Conservation (phyloP, 192 early-diverging fungal species). For the Polychytrium aggregatum region DNA sequence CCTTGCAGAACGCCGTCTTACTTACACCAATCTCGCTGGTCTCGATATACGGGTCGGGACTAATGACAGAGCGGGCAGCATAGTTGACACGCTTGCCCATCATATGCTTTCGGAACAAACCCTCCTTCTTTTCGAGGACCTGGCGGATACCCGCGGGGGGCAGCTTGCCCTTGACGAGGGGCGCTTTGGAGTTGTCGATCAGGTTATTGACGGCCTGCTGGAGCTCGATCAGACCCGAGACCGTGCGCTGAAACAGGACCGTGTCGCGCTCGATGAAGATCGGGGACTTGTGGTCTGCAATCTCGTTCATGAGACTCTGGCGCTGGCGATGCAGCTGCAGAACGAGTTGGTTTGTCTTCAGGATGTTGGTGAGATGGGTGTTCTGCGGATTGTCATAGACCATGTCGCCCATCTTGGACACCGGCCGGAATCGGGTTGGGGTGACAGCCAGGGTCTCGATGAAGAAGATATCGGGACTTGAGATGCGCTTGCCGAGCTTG, state of each 20-base stretch:
- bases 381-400: slow-evolving; percentile 94
- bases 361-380: slow-evolving; percentile 68
- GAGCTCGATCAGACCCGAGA: slow-evolving; percentile 63
- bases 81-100: slow-evolving; percentile 99
- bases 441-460: slow-evolving; percentile 81
- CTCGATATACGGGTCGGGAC: slow-evolving; percentile 95
- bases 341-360: slow-evolving; percentile 65
- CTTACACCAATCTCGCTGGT: slow-evolving; percentile 81
- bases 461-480: slow-evolving; percentile 76
- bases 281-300: slow-evolving; percentile 16
- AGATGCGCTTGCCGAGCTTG: slow-evolving; percentile 22
- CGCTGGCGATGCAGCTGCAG: slow-evolving; percentile 27
- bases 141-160: slow-evolving; percentile 89
- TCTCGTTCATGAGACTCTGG: slow-evolving; percentile 27
- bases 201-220: slow-evolving; percentile 86
- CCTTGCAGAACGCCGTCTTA: no score
- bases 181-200: slow-evolving; percentile 86
- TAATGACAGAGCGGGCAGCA: slow-evolving; percentile 94
- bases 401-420: slow-evolving; percentile 80
- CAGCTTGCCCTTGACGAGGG: slow-evolving; percentile 49
- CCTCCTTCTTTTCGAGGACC: slow-evolving; percentile 97
- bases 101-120: slow-evolving; percentile 98
- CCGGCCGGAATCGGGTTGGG: slow-evolving; percentile 88
- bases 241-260: slow-evolving; percentile 26
- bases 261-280: slow-evolving; percentile 2